Evolutionary conservation across 192 early-diverging fungal species (phyloP).

Genomic region (Gonapodya prolifera): DNA sequence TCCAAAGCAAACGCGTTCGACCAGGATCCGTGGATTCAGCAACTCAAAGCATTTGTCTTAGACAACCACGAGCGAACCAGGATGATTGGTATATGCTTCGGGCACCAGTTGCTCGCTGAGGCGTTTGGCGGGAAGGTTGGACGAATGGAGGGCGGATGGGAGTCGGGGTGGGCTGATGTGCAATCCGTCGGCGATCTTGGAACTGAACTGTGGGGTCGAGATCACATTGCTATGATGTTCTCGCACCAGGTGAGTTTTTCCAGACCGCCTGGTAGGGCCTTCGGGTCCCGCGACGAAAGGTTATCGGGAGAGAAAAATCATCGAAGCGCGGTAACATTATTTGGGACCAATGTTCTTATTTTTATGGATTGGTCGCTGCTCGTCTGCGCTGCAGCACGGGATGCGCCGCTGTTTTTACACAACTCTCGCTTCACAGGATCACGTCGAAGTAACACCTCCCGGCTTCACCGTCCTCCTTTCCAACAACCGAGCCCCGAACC

Average conservation of each 20-base stretch:
- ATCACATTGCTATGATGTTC: not conserved
- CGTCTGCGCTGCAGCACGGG: no score
- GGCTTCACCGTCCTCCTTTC: not conserved
- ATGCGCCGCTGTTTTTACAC: no score
- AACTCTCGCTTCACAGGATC: not conserved
- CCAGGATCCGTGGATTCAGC: not conserved
- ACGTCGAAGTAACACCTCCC: not conserved
- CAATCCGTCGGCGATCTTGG: not conserved
- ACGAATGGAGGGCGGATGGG: slow-evolving; percentile 58
- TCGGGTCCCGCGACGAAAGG: no score
- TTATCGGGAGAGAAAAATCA: no score
- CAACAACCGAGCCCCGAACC: not conserved
- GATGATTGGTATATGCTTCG: slow-evolving; percentile 68
- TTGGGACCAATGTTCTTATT: no score
- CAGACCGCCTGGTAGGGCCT: no score
- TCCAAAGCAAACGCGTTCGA: not conserved
- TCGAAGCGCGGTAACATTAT: no score
- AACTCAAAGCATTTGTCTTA: not conserved
- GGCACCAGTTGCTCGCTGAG: slow-evolving; percentile 67
- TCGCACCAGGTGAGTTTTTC: not conserved
- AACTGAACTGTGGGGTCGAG: not conserved
- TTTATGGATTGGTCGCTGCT: no score
- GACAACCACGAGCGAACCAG: slow-evolving; percentile 13
- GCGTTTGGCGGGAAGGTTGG: slow-evolving; percentile 43
- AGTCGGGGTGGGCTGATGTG: slow-evolving; percentile 29